Conservation (phyloP, 768 basidiomycete species). For the Termitomyces heimii region DNA sequence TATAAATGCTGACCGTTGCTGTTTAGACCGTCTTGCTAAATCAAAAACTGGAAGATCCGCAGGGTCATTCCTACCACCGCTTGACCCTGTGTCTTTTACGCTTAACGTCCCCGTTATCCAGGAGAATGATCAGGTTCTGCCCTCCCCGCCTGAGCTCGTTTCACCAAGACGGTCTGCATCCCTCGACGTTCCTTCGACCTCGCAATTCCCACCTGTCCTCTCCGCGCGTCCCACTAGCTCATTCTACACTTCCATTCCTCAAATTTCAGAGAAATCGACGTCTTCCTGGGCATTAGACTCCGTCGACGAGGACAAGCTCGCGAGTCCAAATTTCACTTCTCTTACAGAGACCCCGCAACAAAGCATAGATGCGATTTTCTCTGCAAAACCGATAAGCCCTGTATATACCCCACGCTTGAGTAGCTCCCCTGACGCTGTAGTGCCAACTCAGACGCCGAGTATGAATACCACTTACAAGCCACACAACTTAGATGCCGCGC, state of each 20-base stretch:
- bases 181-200: constrained; percentile 12
- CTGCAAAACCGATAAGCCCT: constrained; percentile 12
- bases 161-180: constrained; percentile 16
- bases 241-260: constrained; percentile 8
- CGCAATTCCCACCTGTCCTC: constrained; percentile 13
- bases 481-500: not conserved
- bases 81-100: constrained; percentile 17
- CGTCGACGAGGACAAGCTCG: constrained; percentile 8
- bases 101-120: constrained; percentile 13
- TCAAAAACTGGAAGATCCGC: constrained; percentile 14
- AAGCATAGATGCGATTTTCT: constrained; percentile 6
- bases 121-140: constrained; percentile 4
- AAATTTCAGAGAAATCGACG: not conserved
- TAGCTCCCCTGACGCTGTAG: not conserved
- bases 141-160: constrained; percentile 14
- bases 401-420: constrained; percentile 10
- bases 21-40: constrained; percentile 13
- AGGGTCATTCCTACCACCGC: constrained; percentile 14
- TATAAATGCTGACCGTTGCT: not conserved
- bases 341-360: not conserved
- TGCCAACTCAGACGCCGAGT: not conserved
- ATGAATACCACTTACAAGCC: not conserved
- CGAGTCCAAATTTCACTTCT: constrained; percentile 7
- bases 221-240: constrained; percentile 14
- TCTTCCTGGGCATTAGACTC: constrained; percentile 1